A percentile compares a stretch with the other conserved stretches of the same genome.
Evolutionary conservation across 306 rosid species (phyloP).

Genomic region (Cyclanthera cordifolia): DNA sequence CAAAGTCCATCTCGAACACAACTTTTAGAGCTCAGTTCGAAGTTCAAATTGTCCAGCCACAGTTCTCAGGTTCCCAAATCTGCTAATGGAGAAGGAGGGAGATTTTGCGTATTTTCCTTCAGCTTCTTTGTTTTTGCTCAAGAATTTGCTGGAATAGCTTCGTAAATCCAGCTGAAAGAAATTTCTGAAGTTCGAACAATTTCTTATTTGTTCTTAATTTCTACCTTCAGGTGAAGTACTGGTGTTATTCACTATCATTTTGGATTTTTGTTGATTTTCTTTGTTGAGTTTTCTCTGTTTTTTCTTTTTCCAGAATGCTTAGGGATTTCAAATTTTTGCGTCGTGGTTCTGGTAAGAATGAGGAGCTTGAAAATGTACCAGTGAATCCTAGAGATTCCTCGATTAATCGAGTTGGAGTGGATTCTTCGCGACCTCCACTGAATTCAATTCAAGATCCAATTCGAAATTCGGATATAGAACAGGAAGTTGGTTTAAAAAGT

Average conservation of each 20-base stretch:
- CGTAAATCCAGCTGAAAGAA: constrained; percentile 4
- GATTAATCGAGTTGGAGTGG: constrained; percentile 22
- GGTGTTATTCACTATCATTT: background rate
- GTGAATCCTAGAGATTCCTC: constrained; percentile 33
- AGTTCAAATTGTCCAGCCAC: background rate
- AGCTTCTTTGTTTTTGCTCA: background rate
- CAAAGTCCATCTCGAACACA: background rate
- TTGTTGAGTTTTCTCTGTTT: background rate
- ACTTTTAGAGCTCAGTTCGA: constrained; percentile 16
- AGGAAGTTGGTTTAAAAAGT: constrained; percentile 28
- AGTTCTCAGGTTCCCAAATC: constrained; percentile 7
- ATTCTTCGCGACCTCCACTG: constrained; percentile 54
- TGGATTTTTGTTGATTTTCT: background rate
- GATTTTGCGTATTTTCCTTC: background rate
- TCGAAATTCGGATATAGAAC: constrained; percentile 26
- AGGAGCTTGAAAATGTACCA: constrained; percentile 61
- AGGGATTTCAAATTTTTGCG: constrained; percentile 63
- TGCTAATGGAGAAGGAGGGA: constrained; percentile 11
- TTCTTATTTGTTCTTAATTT: constrained; percentile 40
- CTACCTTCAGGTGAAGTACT: constrained; percentile 50
- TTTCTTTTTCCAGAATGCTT: constrained; percentile 40
- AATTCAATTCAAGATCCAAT: constrained; percentile 57
- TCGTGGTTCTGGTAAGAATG: constrained; percentile 42
- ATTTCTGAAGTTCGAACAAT: constrained; percentile 32
- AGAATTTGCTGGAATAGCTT: constrained; percentile 5